Evolutionary conservation across 495 filamentous ascomycete genomes (phyloP).

Genomic region (Letharia lupina): DNA sequence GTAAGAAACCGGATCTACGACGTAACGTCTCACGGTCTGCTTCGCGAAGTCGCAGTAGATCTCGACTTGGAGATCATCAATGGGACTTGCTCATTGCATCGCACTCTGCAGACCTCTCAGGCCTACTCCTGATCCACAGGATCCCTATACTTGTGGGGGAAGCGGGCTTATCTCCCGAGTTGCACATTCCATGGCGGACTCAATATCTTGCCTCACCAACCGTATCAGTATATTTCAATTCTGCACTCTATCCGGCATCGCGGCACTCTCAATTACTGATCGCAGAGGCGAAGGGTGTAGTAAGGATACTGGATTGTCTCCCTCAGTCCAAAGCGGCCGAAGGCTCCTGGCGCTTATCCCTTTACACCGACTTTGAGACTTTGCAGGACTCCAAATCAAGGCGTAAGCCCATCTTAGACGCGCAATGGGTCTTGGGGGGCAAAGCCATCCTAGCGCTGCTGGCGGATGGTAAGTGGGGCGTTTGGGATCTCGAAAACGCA

Average conservation of each 20-base stretch:
- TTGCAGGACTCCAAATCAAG: constrained; percentile 32
- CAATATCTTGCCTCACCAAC: constrained; percentile 58
- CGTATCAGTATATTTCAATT: constrained; percentile 63
- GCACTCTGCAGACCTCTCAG: constrained; percentile 58
- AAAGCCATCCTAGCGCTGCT: constrained; percentile 67
- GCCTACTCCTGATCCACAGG: constrained; percentile 49
- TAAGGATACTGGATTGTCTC: constrained; percentile 55
- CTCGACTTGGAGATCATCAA: constrained; percentile 17
- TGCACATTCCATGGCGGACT: constrained; percentile 51
- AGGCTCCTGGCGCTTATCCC: constrained; percentile 56
- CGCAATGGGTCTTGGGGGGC: constrained; percentile 76
- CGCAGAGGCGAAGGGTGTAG: constrained; percentile 56
- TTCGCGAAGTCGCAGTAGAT: constrained; percentile 13
- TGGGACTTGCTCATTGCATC: constrained; percentile 54
- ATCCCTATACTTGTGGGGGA: constrained; percentile 38
- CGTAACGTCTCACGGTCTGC: background rate
- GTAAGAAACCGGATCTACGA: constrained; percentile 4
- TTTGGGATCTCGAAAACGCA: constrained; percentile 78
- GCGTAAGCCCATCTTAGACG: constrained; percentile 70
- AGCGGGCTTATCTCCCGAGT: constrained; percentile 32
- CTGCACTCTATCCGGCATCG: constrained; percentile 48
- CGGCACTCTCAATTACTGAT: constrained; percentile 57
- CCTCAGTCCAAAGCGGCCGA: constrained; percentile 27
- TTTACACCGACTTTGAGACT: constrained; percentile 57
- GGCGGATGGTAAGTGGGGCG: constrained; percentile 83